These are phyloP conservation scores for Neonectria neomacrospora DNA, from an alignment of 2,329 filamentous ascomycete species.

Conservation along the genomic window DNA sequence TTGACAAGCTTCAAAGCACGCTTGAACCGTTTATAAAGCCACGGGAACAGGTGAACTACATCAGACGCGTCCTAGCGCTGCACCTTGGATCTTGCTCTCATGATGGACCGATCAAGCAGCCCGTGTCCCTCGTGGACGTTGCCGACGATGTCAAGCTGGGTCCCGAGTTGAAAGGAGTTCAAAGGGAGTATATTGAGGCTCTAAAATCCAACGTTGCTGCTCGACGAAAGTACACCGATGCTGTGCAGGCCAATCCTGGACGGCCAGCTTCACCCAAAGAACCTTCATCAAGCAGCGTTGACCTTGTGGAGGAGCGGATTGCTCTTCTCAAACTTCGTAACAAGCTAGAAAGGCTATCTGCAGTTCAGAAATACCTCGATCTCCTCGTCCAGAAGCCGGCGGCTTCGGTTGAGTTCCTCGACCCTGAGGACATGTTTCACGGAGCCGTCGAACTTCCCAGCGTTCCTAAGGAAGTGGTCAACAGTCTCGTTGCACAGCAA, in stretches of 20 bases:
- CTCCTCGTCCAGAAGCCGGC: constrained; percentile 63
- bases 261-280: constrained; percentile 36
- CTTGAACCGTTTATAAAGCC: constrained; percentile 66
- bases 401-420: constrained; percentile 61
- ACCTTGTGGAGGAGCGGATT: constrained; percentile 61
- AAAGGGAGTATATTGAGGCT: constrained; percentile 66
- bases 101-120: constrained; percentile 55
- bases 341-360: constrained; percentile 61
- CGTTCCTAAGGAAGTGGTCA: constrained; percentile 64
- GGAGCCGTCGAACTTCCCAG: constrained; percentile 57
- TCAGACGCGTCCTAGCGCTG: constrained; percentile 65
- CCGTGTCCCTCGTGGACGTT: constrained; percentile 61
- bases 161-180: constrained; percentile 57
- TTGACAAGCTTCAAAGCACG: constrained; percentile 53
- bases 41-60: constrained; percentile 66
- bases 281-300: constrained; percentile 27
- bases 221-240: constrained; percentile 57
- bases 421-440: constrained; percentile 59
- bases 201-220: constrained; percentile 64
- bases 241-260: constrained; percentile 43
- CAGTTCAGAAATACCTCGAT: constrained; percentile 63
- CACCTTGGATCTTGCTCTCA: constrained; percentile 62
- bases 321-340: constrained; percentile 62
- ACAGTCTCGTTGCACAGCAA: constrained; percentile 59
- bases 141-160: constrained; percentile 50